phyloP scores from a whole-genome alignment of 148 eudicot species.

The Rhododendron ovatum region DNA sequence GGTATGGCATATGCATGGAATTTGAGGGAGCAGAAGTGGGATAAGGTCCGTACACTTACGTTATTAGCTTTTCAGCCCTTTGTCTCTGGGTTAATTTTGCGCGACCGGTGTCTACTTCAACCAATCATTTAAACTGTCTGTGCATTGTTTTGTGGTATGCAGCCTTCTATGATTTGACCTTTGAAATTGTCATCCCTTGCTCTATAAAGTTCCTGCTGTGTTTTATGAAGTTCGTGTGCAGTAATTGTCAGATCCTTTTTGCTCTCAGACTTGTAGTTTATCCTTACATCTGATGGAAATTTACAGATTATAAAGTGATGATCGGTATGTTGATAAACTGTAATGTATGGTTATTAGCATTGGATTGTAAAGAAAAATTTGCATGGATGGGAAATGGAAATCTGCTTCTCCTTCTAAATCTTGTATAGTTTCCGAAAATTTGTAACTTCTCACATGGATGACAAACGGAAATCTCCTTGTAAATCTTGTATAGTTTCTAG shows the following conservation, averaged over 20 bases:
- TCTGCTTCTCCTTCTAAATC: neutral
- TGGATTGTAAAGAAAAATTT: neutral
- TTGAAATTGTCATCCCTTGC: neutral
- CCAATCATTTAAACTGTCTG: neutral
- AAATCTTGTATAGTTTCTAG: neutral
- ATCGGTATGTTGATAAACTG: neutral
- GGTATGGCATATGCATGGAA: slow-evolving; percentile 98
- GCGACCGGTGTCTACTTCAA: neutral
- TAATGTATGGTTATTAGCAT: neutral
- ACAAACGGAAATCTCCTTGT: neutral
- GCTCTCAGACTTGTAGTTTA: neutral
- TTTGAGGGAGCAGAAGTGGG: slow-evolving; percentile 82
- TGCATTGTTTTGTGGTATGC: neutral
- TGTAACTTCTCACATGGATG: neutral
- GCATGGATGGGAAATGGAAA: neutral
- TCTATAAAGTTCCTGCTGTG: neutral
- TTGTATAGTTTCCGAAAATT: neutral
- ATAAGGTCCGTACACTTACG: slow-evolving; percentile 46
- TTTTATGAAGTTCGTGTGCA: neutral
- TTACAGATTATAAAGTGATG: neutral
- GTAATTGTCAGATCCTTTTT: neutral
- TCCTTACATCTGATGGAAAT: slow-evolving; percentile 1
- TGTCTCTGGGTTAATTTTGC: neutral
- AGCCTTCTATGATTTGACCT: neutral
- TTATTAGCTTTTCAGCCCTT: neutral